Percentiles rank a stretch among this genome's conserved stretches.
phyloP scores from a whole-genome alignment of 2,329 filamentous ascomycete species.

The Periconia sp. region DNA sequence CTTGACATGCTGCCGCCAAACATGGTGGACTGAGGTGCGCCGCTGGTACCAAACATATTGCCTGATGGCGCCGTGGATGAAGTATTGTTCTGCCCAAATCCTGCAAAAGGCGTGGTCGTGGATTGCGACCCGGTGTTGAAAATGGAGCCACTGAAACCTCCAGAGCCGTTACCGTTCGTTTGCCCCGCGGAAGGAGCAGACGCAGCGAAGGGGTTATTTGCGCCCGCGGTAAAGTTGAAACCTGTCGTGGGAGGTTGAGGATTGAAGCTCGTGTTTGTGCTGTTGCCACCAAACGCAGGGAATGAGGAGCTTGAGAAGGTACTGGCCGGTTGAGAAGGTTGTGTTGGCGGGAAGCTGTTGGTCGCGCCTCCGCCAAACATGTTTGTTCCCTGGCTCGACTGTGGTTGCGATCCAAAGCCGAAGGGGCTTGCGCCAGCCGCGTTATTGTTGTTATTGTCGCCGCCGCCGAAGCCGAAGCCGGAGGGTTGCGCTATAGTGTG shows the following conservation, averaged over 20 bases:
- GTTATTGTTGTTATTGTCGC: constrained; percentile 14
- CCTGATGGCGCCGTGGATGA: constrained; percentile 8
- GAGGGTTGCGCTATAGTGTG: constrained; percentile 5
- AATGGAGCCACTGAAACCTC: constrained; percentile 19
- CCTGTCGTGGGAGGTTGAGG: constrained; percentile 22
- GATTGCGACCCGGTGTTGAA: constrained; percentile 13
- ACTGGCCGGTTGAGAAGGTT: constrained; percentile 22
- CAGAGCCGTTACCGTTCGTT: constrained; percentile 21
- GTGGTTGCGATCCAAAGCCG: constrained; percentile 3
- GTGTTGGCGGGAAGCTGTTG: constrained; percentile 36
- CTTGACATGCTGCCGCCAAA: constrained; percentile 17
- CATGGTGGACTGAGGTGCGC: constrained; percentile 11
- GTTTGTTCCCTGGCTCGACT: constrained; percentile 1
- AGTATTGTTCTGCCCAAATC: not conserved
- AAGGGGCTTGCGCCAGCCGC: constrained; percentile 7
- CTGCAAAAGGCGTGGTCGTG: constrained; percentile 19
- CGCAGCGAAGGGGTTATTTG: constrained; percentile 25
- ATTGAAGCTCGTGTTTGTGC: constrained; percentile 21
- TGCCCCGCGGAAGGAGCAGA: constrained; percentile 15
- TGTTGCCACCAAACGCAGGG: constrained; percentile 28
- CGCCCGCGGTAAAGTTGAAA: constrained; percentile 30
- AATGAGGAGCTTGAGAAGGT: constrained; percentile 34
- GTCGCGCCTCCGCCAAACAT: constrained; percentile 18
- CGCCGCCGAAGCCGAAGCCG: constrained; percentile 27
- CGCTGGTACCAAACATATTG: constrained; percentile 20